Evolutionary conservation across 768 basidiomycete genomes (phyloP), one percentile per base, ranked within the genome.

Genomic region (Sporobolomyces roseus): DNA sequence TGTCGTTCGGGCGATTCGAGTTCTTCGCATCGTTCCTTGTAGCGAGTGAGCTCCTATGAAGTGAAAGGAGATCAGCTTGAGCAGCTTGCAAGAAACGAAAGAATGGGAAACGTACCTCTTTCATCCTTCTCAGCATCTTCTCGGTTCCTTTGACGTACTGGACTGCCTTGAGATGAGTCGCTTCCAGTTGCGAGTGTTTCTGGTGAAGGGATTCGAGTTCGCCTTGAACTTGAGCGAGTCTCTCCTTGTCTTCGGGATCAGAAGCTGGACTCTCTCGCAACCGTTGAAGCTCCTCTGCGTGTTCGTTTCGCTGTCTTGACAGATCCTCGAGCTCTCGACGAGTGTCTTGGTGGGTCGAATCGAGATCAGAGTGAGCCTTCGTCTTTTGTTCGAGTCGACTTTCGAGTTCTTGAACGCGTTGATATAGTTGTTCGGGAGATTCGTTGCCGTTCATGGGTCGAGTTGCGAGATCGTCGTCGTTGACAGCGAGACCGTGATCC

Each of bases 141-240:
- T 98, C 96, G 2, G 93, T 97, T 51, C 91, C 91, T 84, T 97
- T 98, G 74, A 97, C 93, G 80, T 96, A 97, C 77, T 92, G 89
- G 63, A 98, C 93, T 19, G 96, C 94, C 59, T 93, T 85, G 76
- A 93, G 89, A 79, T 99, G 98, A 76, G 97, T 94, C 53, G 89
- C 86, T 79, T 98, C 93, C 79, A 98, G 85, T 77, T 93, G 89
- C 29, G 85, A 82, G 55, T 78, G 72, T 5, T 67, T 58, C 12
- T 58, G 69, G 66, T 77, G 73, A 7, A 75, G 61, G 13, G 72
- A 70, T 10, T 63, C 74, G 27, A 78, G 61, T 79, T 88, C 88
- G 79, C 91, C 90, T 70, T 81, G 83, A 66, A 84, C 83, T 48
- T 70, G 51, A 4, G 33, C 35, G 17, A 60, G 73, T 16, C 75